Conservation (phyloP, 129 eudicot genomes). For the Glebionis coronaria region DNA sequence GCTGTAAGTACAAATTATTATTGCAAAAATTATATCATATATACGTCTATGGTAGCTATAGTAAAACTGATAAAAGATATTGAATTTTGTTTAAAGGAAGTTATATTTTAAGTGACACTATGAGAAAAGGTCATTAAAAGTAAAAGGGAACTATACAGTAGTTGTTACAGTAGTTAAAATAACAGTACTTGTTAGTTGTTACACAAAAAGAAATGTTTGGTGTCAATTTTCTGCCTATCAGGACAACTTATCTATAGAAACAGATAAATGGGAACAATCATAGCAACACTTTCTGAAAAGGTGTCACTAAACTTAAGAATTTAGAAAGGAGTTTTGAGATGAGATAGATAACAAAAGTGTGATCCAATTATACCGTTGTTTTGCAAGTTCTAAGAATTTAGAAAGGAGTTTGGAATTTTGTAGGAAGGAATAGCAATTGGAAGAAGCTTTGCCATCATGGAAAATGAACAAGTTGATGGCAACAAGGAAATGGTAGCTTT, state of each 20-base stretch:
- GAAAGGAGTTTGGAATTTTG: not conserved
- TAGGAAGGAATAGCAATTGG: slow-evolving; percentile 99
- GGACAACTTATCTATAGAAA: no score
- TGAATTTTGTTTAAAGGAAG: not conserved
- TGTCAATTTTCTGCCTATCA: no score
- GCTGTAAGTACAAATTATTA: slow-evolving; percentile 51
- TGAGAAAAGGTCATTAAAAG: not conserved
- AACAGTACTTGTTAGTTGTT: no score
- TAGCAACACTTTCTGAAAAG: no score
- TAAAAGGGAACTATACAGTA: no score
- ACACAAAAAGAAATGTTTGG: no score
- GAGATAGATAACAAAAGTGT: not conserved
- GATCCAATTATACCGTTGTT: not conserved
- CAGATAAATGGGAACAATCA: no score
- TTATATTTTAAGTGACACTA: not conserved
- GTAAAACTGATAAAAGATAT: not conserved
- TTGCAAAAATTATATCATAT: not conserved
- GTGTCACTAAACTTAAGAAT: no score
- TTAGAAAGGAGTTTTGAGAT: no score
- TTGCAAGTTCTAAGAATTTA: not conserved
- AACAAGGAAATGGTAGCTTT: slow-evolving; percentile 98
- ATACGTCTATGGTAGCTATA: not conserved
- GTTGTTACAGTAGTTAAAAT: no score
- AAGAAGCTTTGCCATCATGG: slow-evolving; percentile 83
- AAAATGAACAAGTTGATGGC: slow-evolving; percentile 80